phyloP scores from a whole-genome alignment of 345 rosid genomes.

The Eucalyptus regnans region DNA sequence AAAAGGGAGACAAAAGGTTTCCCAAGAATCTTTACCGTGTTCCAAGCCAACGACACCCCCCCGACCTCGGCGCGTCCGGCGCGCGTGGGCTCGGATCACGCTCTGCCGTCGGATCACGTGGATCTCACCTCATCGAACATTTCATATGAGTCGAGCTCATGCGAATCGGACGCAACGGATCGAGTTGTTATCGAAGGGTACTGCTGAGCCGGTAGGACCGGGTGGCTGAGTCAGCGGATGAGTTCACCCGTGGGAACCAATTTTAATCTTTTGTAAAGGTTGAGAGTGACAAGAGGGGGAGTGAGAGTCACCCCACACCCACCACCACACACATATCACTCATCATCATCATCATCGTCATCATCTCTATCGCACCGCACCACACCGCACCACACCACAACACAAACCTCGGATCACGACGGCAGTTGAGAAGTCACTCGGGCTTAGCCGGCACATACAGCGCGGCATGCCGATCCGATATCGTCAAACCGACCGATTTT shows the following conservation, averaged over 20 bases:
- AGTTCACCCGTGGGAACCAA: not conserved
- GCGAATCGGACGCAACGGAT: not conserved
- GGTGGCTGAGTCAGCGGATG: not conserved
- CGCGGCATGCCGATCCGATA: not conserved
- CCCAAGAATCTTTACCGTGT: not conserved
- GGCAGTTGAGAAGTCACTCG: not conserved
- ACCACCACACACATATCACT: slow-evolving; percentile 23
- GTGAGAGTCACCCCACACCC: slow-evolving; percentile 24
- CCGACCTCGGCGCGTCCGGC: not conserved
- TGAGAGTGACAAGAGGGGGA: slow-evolving; percentile 27
- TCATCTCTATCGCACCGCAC: not conserved
- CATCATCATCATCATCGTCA: slow-evolving; percentile 2
- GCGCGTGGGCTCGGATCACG: not conserved
- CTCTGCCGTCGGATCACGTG: not conserved
- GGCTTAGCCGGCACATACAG: not conserved
- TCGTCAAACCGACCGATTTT: not conserved
- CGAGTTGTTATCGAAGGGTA: not conserved
- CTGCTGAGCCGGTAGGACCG: not conserved
- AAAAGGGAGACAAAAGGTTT: not conserved
- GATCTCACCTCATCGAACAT: not conserved
- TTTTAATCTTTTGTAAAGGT: slow-evolving; percentile 24
- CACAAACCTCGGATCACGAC: not conserved
- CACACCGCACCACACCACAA: not conserved
- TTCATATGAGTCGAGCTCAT: not conserved
- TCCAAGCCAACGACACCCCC: not conserved